A percentile compares a stretch with the other conserved stretches of the same genome.
Conservation (phyloP, 169 alveolate species). For the Condylostoma magnum region DNA sequence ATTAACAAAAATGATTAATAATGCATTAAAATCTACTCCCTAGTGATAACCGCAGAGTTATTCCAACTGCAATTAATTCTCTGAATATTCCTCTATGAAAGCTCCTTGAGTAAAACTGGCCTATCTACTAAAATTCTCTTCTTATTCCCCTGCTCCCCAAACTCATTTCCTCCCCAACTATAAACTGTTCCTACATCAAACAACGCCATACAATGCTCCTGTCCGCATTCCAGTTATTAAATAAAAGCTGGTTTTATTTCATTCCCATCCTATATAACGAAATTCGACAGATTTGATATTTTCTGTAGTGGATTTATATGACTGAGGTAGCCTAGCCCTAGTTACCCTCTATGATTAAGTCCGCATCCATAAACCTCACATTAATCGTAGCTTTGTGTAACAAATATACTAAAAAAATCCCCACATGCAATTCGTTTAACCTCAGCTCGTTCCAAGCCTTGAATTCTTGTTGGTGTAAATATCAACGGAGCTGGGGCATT, state of each 20-base stretch:
- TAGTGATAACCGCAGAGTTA: constrained; percentile 32
- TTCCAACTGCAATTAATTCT: constrained; percentile 44
- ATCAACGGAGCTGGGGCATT: constrained; percentile 52
- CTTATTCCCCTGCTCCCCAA: constrained; percentile 82
- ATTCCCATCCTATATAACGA: constrained; percentile 33
- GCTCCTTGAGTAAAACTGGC: constrained; percentile 49
- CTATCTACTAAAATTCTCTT: constrained; percentile 56
- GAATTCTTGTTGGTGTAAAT: constrained; percentile 25
- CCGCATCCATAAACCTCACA: constrained; percentile 64
- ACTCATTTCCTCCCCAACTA: constrained; percentile 84
- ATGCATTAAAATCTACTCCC: too few relatives aligned
- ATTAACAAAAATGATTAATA: too few relatives aligned
- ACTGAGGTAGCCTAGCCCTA: constrained; percentile 59
- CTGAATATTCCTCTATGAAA: constrained; percentile 45
- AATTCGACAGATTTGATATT: constrained; percentile 55
- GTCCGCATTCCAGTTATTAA: constrained; percentile 71
- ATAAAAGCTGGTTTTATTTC: constrained; percentile 47
- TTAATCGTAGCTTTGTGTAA: constrained; percentile 34
- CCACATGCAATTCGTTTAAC: constrained; percentile 64
- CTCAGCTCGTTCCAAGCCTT: constrained; percentile 31
- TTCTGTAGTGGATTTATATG: constrained; percentile 47
- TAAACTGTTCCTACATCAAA: constrained; percentile 68
- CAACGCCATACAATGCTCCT: constrained; percentile 69
- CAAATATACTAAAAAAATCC: constrained; percentile 49
- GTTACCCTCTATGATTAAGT: constrained; percentile 63